A percentile compares a stretch with the other conserved stretches of the same genome.
These are phyloP conservation scores for Colletotrichum liriopes DNA, from an alignment of 2,329 filamentous ascomycete species.

Conservation along the genomic window DNA sequence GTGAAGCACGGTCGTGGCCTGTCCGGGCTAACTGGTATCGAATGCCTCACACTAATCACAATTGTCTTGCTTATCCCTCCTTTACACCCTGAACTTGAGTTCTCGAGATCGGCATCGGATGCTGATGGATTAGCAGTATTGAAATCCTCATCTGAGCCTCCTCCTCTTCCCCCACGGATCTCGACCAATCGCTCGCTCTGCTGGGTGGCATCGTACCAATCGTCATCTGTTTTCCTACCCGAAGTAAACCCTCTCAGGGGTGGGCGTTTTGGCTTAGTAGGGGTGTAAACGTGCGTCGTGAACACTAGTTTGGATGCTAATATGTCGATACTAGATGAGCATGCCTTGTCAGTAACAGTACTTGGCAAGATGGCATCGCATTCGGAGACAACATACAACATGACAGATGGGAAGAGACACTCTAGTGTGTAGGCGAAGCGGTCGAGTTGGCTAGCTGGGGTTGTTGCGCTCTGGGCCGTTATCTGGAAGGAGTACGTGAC, in stretches of 20 bases:
- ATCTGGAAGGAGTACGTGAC: constrained; percentile 59
- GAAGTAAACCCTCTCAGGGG: not conserved
- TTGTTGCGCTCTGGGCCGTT: constrained; percentile 54
- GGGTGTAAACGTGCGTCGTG: constrained; percentile 16
- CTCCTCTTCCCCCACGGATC: constrained; percentile 5
- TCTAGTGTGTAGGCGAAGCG: constrained; percentile 60
- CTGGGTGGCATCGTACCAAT: constrained; percentile 4
- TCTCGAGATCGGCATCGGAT: not conserved
- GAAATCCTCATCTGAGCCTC: not conserved
- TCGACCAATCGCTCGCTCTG: constrained; percentile 10
- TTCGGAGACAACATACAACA: constrained; percentile 52
- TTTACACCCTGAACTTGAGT: not conserved
- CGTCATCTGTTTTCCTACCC: not conserved
- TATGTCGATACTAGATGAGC: constrained; percentile 50
- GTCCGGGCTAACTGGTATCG: constrained; percentile 1
- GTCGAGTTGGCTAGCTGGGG: constrained; percentile 56
- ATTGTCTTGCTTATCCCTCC: constrained; percentile 36
- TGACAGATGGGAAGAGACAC: constrained; percentile 59
- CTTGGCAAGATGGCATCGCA: not conserved
- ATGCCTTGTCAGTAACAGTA: not conserved
- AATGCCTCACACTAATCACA: constrained; percentile 28
- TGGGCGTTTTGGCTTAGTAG: not conserved
- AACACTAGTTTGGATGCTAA: constrained; percentile 53
- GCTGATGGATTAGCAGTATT: not conserved
- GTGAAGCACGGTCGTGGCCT: constrained; percentile 1